Base-by-base conservation (phyloP, 495 filamentous ascomycete genomes). In the Podospora pseudoanserina region DNA sequence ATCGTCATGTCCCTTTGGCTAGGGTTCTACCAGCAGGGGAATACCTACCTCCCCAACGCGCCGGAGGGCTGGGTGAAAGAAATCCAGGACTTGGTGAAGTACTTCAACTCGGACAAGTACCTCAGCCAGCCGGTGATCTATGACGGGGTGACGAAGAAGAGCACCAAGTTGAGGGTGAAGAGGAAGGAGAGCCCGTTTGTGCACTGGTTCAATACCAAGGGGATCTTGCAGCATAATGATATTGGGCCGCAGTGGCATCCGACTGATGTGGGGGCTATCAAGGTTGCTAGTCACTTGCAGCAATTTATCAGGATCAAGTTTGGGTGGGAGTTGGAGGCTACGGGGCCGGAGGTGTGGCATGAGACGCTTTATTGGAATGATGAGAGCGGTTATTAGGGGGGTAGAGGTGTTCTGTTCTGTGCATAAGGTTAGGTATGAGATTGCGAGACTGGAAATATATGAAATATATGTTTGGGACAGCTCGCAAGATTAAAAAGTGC, bases 201-300 rank as follows among this genome's bases (percentile, higher is more conserved):
- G 30, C 85, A 90, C 76, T 88, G 88, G 70, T 91, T 91, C 75
- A 86, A 89, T 73, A 90, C 87, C 2, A 85, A 80, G 18, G 89
- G 88, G 3, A 87, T 90, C 34, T 67, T 91, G 69, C 87, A 90
- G 71, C 88, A 91, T 70, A 90, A 90, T 66, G 89, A 90, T 71
- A 88, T 90, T 64, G 85, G 80, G 4, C 89, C 88, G 15, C 79
- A 80, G 72, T 88, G 80, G 69, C 89, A 91, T 67, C 88, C 86
- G 0, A 90, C 88, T 0, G 88, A 91, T 69, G 84, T 90, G 13
- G 88, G 89, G 0, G 86, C 89, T 63, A 81, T 91, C 74, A 91
- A 91, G 70, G 75, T 91, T 2, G 87, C 89, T 2, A 89, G 87
- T 69, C 87, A 90, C 68, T 68, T 91, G 61, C 84, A 86, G 73